phyloP scores from a whole-genome alignment of 352 stramenopile species.

The Phytophthora sp. region DNA sequence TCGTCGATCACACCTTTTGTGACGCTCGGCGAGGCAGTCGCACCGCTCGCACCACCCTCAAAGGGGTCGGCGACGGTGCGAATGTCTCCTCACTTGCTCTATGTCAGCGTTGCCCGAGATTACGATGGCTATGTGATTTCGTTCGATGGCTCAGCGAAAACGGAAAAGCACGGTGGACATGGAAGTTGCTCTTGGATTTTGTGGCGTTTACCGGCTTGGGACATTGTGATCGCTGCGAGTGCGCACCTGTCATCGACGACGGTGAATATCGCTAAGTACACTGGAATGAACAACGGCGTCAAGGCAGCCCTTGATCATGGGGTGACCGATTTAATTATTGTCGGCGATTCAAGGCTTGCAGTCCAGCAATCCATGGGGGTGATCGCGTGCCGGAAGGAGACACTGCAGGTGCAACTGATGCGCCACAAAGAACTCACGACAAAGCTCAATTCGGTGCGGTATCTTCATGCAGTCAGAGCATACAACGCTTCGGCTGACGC shows the following conservation, averaged over 20 bases:
- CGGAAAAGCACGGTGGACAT: conserved; percentile 1
- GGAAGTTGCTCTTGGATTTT: conserved; percentile 8
- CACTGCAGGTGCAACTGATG: neutral
- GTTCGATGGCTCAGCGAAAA: conserved; percentile 6
- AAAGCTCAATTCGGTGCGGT: neutral
- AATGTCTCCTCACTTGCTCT: neutral
- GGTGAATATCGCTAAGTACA: neutral
- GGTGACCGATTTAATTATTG: neutral
- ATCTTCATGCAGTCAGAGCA: neutral
- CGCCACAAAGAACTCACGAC: neutral
- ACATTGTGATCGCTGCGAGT: conserved; percentile 7
- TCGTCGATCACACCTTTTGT: neutral
- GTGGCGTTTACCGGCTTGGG: conserved; percentile 1
- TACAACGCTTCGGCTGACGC: neutral
- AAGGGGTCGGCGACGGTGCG: neutral
- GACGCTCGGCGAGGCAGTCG: neutral
- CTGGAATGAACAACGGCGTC: conserved; percentile 1
- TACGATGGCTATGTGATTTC: neutral
- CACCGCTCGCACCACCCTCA: neutral
- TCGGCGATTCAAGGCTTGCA: too few species aligned
- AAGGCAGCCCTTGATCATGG: neutral
- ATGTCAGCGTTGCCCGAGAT: neutral
- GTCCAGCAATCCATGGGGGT: neutral
- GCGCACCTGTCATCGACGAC: neutral
- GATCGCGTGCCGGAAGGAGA: conserved; percentile 1